Percentiles rank a stretch among this genome's conserved stretches.
Conservation (phyloP, 148 eudicot species). For the Silene conica region DNA sequence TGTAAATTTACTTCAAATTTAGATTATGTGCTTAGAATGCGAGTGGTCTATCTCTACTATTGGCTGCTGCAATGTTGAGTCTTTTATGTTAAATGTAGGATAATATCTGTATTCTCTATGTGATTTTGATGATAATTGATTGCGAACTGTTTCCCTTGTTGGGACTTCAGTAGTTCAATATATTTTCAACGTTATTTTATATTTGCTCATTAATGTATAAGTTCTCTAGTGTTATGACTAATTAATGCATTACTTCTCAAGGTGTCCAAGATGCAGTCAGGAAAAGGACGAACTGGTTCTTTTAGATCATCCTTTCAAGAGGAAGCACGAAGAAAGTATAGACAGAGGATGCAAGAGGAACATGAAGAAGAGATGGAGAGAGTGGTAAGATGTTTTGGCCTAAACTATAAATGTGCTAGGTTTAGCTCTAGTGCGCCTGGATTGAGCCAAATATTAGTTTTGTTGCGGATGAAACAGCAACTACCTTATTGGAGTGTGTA, state of each 20-base stretch:
- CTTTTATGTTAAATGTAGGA: background rate
- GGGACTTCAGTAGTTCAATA: background rate
- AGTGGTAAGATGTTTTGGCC: slow-evolving; percentile 51
- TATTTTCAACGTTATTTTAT: background rate
- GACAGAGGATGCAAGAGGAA: slow-evolving; percentile 87
- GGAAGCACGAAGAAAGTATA: slow-evolving; percentile 82
- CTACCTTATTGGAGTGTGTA: background rate
- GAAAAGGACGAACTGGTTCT: slow-evolving; percentile 53
- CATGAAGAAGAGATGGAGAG: slow-evolving; percentile 97
- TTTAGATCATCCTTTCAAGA: slow-evolving; percentile 72
- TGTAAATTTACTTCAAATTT: background rate
- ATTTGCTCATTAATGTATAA: background rate
- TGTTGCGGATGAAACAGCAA: background rate
- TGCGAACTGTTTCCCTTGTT: background rate
- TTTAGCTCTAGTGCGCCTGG: background rate
- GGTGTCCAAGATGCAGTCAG: slow-evolving; percentile 61
- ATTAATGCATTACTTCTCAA: slow-evolving; percentile 22
- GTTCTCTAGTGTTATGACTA: background rate
- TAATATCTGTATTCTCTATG: background rate
- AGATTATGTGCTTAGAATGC: background rate
- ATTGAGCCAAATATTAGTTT: background rate
- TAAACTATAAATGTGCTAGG: background rate
- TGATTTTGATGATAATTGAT: background rate
- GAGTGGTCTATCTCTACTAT: background rate
- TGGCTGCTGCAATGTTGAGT: background rate